Evolutionary conservation across 192 early-diverging fungal genomes (phyloP), one percentile per base, ranked within the genome.

Genomic region (Entomortierella chlamydospora): DNA sequence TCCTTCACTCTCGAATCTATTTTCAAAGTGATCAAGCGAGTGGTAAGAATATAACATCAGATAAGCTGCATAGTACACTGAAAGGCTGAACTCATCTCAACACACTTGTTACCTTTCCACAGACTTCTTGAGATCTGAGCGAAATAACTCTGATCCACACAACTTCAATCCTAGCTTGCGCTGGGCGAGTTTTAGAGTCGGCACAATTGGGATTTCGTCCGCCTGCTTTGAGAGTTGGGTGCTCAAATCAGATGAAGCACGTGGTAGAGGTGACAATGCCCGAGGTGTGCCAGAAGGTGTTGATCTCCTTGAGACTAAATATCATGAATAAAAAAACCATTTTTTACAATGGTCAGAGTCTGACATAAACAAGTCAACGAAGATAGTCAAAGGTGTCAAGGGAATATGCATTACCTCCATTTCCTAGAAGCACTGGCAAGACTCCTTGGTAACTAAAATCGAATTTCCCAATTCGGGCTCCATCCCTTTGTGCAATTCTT

Each of bases 1-100:
- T 9, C 84, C 88, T 18, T 72, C 79, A 26, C 61, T 54, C 74
- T 97, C 95, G 54, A 97, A 63, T 59, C 91, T 93, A 26, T 50
- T 33, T 17, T 13, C n/a, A n/a, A n/a, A n/a, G n/a, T n/a, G n/a
- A n/a, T n/a, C n/a, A n/a, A n/a, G n/a, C n/a, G n/a, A n/a, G n/a
- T n/a, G n/a, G n/a, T n/a, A n/a, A n/a, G n/a, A n/a, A n/a, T n/a
- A n/a, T n/a, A n/a, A n/a, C n/a, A n/a, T n/a, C n/a, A n/a, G n/a
- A n/a, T n/a, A n/a, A n/a, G n/a, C n/a, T n/a, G n/a, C n/a, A n/a
- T n/a, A n/a, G n/a, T n/a, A n/a, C n/a, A n/a, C n/a, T n/a, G n/a
- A n/a, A n/a, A 37, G 34, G 10, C 34, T 37, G 10, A 4, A 37
- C 5, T 37, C 34, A 7, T 37, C 34, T 10, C 30, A 25, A 30